Evolutionary conservation across 208 protist species (phyloP), one percentile per base, ranked within the genome.

Genomic region (Acanthamoeba royreba): DNA sequence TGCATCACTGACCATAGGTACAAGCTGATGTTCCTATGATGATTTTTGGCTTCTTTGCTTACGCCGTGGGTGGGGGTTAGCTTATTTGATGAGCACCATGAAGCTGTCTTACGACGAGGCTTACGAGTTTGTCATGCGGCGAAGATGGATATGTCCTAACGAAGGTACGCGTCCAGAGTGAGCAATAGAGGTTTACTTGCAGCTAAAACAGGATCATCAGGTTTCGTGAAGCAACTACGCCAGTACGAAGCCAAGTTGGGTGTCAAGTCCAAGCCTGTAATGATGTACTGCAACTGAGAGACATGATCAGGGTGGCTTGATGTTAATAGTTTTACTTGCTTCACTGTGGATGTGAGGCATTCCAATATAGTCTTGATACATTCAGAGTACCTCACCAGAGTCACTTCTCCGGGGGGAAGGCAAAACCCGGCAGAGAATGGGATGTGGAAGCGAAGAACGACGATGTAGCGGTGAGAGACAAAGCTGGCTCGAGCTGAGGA

Each of bases 251-350:
- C 17, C 4, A 22, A 13, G 42, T 28, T 83, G 2, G 17, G 17
- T 4, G 7, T 45, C 40, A 46, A 46, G 7, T 38, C 17, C 4
- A 52, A 83, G 42, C 72, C 72, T 25, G 72, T 83, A 22, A 83
- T 83, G 72, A 83, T 83, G 72, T 49, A 53, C 43, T 83, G 72
- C 43, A 83, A 83, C 25, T 83, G 72, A 83, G 15, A n/a, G n/a
- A n/a, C n/a, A n/a, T n/a, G n/a, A n/a, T n/a, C 11, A 2, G 53
- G 22, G 53, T 55, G 49, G 49, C 13, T 55, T 55, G 49, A 55
- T 9, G 49, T 69, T 69, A n/a, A n/a, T 7, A 28, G 9, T 69
- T 69, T 22, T 58, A n/a, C 49, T 58, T 58, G 22, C n/a, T n/a
- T n/a, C n/a, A n/a, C n/a, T n/a, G n/a, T n/a, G n/a, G n/a, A n/a